phyloP scores from a whole-genome alignment of 1,284 basidiomycete genomes.

The Baeospora myosura region DNA sequence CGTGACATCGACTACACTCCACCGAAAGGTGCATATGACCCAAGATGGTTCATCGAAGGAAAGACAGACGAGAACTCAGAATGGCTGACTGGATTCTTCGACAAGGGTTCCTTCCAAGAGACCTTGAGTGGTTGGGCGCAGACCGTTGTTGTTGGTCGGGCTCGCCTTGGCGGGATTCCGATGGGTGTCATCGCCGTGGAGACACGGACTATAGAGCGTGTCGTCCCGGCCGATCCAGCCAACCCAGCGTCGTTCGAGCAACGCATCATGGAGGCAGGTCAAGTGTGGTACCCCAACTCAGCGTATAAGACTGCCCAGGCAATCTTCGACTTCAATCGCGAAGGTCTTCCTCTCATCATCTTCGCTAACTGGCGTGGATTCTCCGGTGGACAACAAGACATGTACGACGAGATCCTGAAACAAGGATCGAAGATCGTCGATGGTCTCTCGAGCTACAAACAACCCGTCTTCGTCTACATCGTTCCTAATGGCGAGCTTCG shows the following conservation, averaged over 20 bases:
- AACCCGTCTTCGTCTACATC: slow-evolving; percentile 99
- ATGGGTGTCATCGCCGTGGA: slow-evolving; percentile 98
- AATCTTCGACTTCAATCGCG: slow-evolving; percentile 97
- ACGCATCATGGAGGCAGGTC: slow-evolving; percentile 97
- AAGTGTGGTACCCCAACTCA: slow-evolving; percentile 99
- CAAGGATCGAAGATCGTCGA: slow-evolving; percentile 98
- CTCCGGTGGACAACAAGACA: slow-evolving; percentile 98
- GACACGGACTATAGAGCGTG: slow-evolving; percentile 93
- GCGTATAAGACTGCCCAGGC: slow-evolving; percentile 99
- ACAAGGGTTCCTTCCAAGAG: slow-evolving; percentile 94
- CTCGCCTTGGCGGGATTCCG: slow-evolving; percentile 93
- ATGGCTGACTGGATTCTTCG: slow-evolving; percentile 91
- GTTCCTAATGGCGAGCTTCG: slow-evolving; percentile 98
- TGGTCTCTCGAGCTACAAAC: slow-evolving; percentile 93
- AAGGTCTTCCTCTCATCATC: slow-evolving; percentile 94
- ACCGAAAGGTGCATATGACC: slow-evolving; percentile 94
- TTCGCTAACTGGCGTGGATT: slow-evolving; percentile 99
- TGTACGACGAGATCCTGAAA: slow-evolving; percentile 93
- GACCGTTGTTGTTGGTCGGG: slow-evolving; percentile 95
- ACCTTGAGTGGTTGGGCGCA: slow-evolving; percentile 96
- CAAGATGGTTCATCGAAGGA: slow-evolving; percentile 95
- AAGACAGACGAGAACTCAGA: slow-evolving; percentile 77
- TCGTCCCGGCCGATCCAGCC: slow-evolving; percentile 98
- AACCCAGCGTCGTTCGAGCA: slow-evolving; percentile 97
- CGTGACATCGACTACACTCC: slow-evolving; percentile 87